These are phyloP conservation scores for Volvox reticuliferus DNA, from an alignment of 139 green algal species.

Conservation along the genomic window DNA sequence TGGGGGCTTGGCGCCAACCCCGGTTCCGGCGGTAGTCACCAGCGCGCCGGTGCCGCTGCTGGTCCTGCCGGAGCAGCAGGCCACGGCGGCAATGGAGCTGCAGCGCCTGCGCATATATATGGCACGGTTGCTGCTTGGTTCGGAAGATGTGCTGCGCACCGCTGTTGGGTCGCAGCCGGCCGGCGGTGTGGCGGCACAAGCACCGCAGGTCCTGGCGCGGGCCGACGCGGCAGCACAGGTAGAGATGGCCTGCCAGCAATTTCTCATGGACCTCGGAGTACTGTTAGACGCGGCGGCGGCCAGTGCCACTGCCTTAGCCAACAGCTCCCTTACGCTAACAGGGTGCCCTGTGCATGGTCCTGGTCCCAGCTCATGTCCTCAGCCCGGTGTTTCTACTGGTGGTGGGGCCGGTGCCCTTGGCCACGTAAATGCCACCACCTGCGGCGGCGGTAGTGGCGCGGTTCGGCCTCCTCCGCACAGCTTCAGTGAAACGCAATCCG, in stretches of 20 bases:
- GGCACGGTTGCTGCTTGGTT: neutral
- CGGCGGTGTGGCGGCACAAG: neutral
- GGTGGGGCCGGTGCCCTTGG: neutral
- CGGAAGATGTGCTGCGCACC: neutral
- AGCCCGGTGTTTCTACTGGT: neutral
- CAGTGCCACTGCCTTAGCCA: neutral
- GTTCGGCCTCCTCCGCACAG: neutral
- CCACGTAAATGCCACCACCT: no score
- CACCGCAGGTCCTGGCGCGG: neutral
- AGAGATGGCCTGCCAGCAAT: constrained; percentile 43
- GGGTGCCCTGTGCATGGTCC: neutral
- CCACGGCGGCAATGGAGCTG: constrained; percentile 8
- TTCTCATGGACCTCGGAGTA: constrained; percentile 28
- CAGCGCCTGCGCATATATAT: neutral
- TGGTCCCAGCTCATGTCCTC: neutral
- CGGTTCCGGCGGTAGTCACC: neutral
- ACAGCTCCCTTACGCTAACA: neutral
- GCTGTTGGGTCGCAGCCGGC: neutral
- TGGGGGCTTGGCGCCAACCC: neutral
- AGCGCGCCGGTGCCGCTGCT: constrained; percentile 35
- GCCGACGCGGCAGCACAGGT: constrained; percentile 14
- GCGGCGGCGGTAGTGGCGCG: neutral
- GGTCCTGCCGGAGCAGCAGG: constrained; percentile 12
- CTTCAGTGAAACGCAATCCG: neutral
- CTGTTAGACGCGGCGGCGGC: constrained; percentile 19